These are phyloP conservation scores for Xerocomellus amylosporus DNA, from an alignment of 768 basidiomycete species.

Conservation along the genomic window DNA sequence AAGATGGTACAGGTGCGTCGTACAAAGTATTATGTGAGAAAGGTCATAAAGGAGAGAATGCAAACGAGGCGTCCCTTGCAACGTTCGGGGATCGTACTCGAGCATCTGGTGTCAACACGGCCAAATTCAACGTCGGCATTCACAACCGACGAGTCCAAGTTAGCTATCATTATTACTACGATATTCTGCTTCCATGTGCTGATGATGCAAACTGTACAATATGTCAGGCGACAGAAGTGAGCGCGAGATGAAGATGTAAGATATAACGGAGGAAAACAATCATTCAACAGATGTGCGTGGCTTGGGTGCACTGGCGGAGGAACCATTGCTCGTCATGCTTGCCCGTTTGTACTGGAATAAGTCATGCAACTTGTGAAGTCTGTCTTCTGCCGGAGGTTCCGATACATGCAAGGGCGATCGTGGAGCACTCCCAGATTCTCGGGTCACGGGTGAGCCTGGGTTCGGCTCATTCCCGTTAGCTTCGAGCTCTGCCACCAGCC, in stretches of 20 bases:
- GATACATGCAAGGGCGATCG: slow-evolving; percentile 34
- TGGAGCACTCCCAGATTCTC: slow-evolving; percentile 31
- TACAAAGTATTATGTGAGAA: slow-evolving; percentile 3
- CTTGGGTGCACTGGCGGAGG: slow-evolving; percentile 27
- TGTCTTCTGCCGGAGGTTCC: slow-evolving; percentile 53
- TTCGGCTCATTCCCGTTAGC: slow-evolving; percentile 47
- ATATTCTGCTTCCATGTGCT: slow-evolving; percentile 17
- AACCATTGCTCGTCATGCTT: slow-evolving; percentile 52
- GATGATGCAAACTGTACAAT: slow-evolving; percentile 29
- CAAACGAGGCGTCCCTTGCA: not conserved
- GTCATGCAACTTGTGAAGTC: slow-evolving; percentile 71
- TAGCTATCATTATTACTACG: slow-evolving; percentile 22
- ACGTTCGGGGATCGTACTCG: not conserved
- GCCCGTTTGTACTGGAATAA: slow-evolving; percentile 77
- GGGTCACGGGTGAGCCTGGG: slow-evolving; percentile 30
- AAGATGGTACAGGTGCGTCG: slow-evolving; percentile 1
- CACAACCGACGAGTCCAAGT: not conserved
- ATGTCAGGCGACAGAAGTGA: slow-evolving; percentile 22
- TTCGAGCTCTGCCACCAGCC: slow-evolving; percentile 52
- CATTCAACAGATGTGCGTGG: slow-evolving; percentile 19
- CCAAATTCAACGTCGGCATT: slow-evolving; percentile 19
- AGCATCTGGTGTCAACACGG: slow-evolving; percentile 22
- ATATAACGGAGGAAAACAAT: slow-evolving; percentile 16
- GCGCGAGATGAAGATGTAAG: slow-evolving; percentile 16
- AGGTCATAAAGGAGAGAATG: slow-evolving; percentile 11